Percentiles rank a stretch among this genome's conserved stretches.
Evolutionary conservation across 768 basidiomycete genomes (phyloP).

Genomic region (Amyloporia xantha): DNA sequence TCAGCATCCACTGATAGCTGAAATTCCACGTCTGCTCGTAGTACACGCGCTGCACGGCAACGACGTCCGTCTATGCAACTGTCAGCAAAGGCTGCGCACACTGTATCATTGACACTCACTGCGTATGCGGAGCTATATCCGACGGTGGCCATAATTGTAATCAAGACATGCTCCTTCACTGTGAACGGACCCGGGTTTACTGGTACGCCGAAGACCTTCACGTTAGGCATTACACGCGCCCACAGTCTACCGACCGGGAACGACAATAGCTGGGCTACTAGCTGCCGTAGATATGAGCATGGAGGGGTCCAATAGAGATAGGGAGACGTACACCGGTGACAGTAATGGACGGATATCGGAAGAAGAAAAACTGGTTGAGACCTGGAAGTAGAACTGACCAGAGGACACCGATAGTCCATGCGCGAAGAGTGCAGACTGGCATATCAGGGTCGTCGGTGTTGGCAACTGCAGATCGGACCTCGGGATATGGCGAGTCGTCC

Average conservation of each 20-base stretch:
- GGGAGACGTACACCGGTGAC: constrained; percentile 21
- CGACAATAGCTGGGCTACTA: constrained; percentile 64
- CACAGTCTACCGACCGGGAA: constrained; percentile 60
- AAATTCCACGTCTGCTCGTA: constrained; percentile 35
- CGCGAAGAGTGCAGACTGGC: constrained; percentile 29
- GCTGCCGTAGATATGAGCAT: constrained; percentile 17
- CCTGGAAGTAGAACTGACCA: constrained; percentile 61
- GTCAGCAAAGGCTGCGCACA: not conserved
- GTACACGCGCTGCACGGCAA: constrained; percentile 40
- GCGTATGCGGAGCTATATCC: constrained; percentile 29
- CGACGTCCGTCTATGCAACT: constrained; percentile 31
- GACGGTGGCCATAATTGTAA: constrained; percentile 36
- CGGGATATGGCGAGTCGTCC: constrained; percentile 49
- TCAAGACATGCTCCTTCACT: constrained; percentile 65
- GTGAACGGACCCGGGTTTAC: constrained; percentile 68
- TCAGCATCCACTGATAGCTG: constrained; percentile 33
- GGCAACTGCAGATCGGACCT: constrained; percentile 45
- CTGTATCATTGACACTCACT: constrained; percentile 6
- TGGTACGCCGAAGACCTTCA: constrained; percentile 43
- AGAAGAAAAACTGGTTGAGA: constrained; percentile 75
- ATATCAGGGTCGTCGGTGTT: constrained; percentile 42
- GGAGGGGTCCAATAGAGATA: not conserved
- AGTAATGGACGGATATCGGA: constrained; percentile 50
- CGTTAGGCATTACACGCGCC: constrained; percentile 47
- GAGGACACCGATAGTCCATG: constrained; percentile 31